Evolutionary conservation across 1,284 basidiomycete genomes (phyloP).

Genomic region (Chondrostereum purpureum): DNA sequence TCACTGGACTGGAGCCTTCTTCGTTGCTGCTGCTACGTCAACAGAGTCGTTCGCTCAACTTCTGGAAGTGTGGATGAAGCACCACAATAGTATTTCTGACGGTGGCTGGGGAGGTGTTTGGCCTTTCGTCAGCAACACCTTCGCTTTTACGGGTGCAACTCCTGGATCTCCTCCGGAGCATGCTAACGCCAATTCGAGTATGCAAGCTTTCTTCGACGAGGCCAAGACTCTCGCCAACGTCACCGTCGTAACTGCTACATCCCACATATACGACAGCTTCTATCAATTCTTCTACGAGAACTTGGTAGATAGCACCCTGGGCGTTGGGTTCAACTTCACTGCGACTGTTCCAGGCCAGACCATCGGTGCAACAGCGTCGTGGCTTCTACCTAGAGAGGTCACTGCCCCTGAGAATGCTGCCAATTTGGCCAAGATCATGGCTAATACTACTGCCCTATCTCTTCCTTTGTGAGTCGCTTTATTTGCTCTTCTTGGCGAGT

Average conservation of each 20-base stretch:
- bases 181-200: constrained; percentile 4
- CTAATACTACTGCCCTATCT: constrained; percentile 1
- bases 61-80: constrained; percentile 9
- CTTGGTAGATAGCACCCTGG: constrained; percentile 5
- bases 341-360: not conserved
- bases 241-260: not conserved
- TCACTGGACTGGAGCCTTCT: constrained; percentile 5
- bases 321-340: constrained; percentile 9
- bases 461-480: constrained; percentile 6
- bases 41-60: constrained; percentile 1
- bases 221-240: constrained; percentile 1
- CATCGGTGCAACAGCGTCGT: constrained; percentile 1
- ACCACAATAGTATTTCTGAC: constrained; percentile 21
- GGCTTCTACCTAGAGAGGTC: constrained; percentile 6
- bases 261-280: constrained; percentile 1
- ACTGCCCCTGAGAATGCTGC: constrained; percentile 1
- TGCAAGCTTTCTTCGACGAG: constrained; percentile 6
- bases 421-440: constrained; percentile 2
- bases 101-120: constrained; percentile 21
- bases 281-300: constrained; percentile 5
- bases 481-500: not conserved
- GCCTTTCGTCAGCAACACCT: constrained; percentile 9
- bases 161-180: constrained; percentile 4
- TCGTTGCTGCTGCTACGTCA: not conserved
- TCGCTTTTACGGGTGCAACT: constrained; percentile 9